Conservation (phyloP, 2,329 filamentous ascomycete species). For the Colletotrichum coccodes region DNA sequence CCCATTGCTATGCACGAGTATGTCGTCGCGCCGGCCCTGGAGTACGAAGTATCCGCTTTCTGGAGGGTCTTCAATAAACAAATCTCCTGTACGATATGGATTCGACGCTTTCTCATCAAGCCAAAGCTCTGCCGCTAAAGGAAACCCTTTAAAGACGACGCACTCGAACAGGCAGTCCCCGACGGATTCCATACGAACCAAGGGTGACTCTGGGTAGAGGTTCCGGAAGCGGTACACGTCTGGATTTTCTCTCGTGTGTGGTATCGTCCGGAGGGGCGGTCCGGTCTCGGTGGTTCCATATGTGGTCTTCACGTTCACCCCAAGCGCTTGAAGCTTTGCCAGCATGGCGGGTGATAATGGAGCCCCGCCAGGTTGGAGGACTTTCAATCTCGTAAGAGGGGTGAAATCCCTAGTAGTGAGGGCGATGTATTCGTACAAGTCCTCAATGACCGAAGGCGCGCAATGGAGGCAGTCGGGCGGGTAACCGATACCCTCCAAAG, state of each 20-base stretch:
- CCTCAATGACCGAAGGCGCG: constrained; percentile 22
- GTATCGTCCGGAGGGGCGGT: constrained; percentile 11
- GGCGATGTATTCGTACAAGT: constrained; percentile 19
- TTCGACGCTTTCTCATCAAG: background rate
- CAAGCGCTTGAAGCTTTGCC: background rate
- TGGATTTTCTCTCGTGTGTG: constrained; percentile 21
- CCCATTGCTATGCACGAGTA: constrained; percentile 12
- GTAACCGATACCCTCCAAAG: background rate
- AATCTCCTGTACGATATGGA: constrained; percentile 16
- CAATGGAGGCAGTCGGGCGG: constrained; percentile 22
- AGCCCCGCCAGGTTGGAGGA: constrained; percentile 18
- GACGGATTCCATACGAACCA: constrained; percentile 11
- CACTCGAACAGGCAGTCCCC: constrained; percentile 18
- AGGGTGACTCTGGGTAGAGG: constrained; percentile 12
- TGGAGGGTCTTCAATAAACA: constrained; percentile 17
- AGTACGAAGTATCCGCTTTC: constrained; percentile 17
- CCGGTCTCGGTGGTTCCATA: constrained; percentile 24
- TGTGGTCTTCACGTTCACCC: constrained; percentile 26
- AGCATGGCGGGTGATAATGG: background rate
- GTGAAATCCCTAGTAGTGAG: constrained; percentile 17
- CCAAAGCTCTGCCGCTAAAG: constrained; percentile 22
- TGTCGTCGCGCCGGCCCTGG: constrained; percentile 18
- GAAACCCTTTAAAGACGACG: constrained; percentile 17
- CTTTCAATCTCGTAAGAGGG: constrained; percentile 7
- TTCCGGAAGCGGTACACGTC: constrained; percentile 26